These are phyloP conservation scores for Nidula niveotomentosa DNA, from an alignment of 1,284 basidiomycete genomes.

Conservation along the genomic window DNA sequence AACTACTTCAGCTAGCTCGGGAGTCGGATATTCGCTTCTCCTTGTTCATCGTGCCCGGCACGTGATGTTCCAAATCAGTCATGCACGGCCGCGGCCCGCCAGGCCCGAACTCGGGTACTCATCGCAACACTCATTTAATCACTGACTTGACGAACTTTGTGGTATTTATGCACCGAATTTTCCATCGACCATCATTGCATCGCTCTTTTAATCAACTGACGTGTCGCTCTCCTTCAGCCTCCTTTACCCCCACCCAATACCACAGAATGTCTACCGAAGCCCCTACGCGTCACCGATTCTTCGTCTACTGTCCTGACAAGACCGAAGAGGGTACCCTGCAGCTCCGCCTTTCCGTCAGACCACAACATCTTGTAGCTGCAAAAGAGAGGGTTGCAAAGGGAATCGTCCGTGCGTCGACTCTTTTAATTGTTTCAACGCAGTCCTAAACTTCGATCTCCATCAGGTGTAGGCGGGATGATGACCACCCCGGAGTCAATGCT, in stretches of 20 bases:
- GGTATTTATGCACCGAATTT: no score
- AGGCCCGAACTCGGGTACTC: no score
- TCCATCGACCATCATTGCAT: no score
- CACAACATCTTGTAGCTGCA: conserved; percentile 39
- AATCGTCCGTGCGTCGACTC: conserved; percentile 36
- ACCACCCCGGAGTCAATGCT: conserved; percentile 37
- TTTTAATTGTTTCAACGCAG: conserved; percentile 1
- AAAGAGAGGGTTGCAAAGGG: conserved; percentile 39
- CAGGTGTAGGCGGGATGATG: conserved; percentile 37
- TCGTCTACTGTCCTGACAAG: conserved; percentile 56
- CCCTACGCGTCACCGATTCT: conserved; percentile 32
- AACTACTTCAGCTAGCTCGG: no score
- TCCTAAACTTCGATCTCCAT: no score
- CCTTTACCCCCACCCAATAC: neutral
- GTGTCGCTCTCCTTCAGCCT: neutral
- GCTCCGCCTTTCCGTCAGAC: conserved; percentile 45
- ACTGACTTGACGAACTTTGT: no score
- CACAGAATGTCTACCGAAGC: conserved; percentile 15
- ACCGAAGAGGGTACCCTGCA: conserved; percentile 46
- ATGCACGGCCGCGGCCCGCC: no score
- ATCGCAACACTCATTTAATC: no score
- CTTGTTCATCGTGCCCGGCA: no score
- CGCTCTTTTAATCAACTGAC: no score
- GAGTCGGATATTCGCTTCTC: no score
- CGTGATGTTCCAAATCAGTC: no score